Percentiles rank a stretch among this genome's conserved stretches.
Evolutionary conservation across 2,329 filamentous ascomycete genomes (phyloP).

Genomic region (Aspergillus fumigatiaffinis): DNA sequence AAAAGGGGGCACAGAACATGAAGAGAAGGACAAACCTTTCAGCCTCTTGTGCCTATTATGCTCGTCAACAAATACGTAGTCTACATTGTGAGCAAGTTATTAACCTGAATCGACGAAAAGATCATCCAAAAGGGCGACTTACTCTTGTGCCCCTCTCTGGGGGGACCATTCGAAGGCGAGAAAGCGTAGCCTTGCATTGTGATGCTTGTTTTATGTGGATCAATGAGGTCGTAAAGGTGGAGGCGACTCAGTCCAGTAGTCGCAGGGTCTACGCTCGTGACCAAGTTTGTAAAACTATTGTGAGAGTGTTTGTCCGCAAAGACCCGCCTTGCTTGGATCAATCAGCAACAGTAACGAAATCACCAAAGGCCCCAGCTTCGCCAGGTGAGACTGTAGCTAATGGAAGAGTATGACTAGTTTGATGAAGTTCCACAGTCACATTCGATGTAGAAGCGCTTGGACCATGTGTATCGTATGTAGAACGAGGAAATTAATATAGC

Average conservation of each 20-base stretch:
- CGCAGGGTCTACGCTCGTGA: constrained; percentile 16
- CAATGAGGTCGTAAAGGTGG: constrained; percentile 57
- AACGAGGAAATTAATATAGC: neutral
- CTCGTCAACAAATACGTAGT: constrained; percentile 98
- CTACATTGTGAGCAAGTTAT: constrained; percentile 44
- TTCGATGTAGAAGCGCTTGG: neutral
- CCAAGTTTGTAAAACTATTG: neutral
- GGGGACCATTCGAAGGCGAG: constrained; percentile 60
- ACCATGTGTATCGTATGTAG: neutral
- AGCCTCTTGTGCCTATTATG: constrained; percentile 96
- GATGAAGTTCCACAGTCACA: neutral
- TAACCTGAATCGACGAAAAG: neutral
- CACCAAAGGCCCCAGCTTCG: neutral
- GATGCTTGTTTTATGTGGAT: constrained; percentile 39
- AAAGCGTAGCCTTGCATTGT: constrained; percentile 71
- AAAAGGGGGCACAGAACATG: neutral
- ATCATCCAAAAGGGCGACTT: constrained; percentile 35
- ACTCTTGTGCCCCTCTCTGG: constrained; percentile 81
- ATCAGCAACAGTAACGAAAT: neutral
- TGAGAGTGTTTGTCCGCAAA: constrained; percentile 7
- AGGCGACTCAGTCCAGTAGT: constrained; percentile 40
- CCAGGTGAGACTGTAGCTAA: neutral
- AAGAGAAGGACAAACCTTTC: constrained; percentile 62
- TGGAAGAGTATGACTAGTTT: neutral
- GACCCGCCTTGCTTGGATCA: constrained; percentile 18